Evolutionary conservation across 2,329 filamentous ascomycete species (phyloP).

Genomic region (Colletotrichum cordylinicola): DNA sequence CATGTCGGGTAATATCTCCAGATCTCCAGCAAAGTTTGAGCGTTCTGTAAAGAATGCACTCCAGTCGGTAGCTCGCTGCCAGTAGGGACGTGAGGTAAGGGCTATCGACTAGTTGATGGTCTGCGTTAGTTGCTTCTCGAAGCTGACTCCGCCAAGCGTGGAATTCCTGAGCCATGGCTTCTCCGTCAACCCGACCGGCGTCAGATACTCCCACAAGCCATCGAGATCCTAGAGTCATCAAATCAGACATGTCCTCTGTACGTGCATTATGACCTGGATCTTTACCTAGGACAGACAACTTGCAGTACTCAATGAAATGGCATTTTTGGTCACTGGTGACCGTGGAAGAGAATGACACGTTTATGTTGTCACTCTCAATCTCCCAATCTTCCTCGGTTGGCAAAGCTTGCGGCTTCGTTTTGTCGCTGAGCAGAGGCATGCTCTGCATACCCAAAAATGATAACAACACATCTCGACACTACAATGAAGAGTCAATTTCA

Average conservation of each 20-base stretch:
- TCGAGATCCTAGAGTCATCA: not conserved
- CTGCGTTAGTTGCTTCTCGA: rapidly evolving
- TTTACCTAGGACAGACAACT: not conserved
- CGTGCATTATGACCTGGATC: not conserved
- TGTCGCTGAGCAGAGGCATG: not conserved
- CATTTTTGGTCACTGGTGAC: not conserved
- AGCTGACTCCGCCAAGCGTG: not conserved
- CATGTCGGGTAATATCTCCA: not conserved
- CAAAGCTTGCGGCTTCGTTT: not conserved
- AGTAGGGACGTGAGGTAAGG: not conserved
- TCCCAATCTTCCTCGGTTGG: not conserved
- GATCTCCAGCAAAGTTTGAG: not conserved
- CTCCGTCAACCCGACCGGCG: not conserved
- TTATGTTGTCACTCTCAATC: not conserved
- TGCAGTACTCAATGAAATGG: not conserved
- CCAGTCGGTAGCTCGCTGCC: not conserved
- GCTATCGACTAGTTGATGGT: not conserved
- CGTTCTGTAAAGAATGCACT: rapidly evolving
- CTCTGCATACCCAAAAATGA: not conserved
- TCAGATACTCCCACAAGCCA: not conserved
- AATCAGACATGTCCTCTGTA: not conserved
- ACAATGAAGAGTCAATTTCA: rapidly evolving
- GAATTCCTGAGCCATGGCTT: not conserved
- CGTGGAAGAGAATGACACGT: not conserved
- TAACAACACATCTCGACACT: not conserved